Evolutionary conservation across 371 early-diverging fungal species (phyloP).

Genomic region (Mortierella sp.): DNA sequence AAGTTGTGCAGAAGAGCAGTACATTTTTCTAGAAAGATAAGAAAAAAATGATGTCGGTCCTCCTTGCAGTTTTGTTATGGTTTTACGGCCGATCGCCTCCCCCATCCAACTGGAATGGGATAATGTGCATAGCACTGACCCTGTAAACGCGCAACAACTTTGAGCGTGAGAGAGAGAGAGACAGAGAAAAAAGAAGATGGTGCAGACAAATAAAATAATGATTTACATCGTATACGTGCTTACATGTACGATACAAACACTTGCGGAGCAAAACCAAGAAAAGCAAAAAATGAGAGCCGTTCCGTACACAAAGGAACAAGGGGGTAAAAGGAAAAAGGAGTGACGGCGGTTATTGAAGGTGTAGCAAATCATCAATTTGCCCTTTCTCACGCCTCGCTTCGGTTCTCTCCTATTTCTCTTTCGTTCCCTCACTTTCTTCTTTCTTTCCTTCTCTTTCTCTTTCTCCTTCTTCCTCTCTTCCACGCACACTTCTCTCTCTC

Average conservation of each 20-base stretch:
- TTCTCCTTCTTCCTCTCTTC: background rate
- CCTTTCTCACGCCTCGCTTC: constrained; percentile 12
- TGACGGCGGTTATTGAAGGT: background rate
- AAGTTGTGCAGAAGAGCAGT: background rate
- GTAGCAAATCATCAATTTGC: background rate
- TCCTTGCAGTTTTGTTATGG: background rate
- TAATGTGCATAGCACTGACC: background rate
- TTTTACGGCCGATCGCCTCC: background rate
- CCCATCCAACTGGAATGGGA: background rate
- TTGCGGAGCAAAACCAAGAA: background rate
- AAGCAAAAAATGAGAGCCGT: background rate
- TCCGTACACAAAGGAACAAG: background rate
- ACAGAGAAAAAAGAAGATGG: too few species aligned
- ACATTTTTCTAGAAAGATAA: background rate
- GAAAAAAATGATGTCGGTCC: background rate
- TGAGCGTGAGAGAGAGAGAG: too few species aligned
- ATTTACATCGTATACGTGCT: background rate
- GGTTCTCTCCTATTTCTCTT: background rate
- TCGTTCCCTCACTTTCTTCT: background rate
- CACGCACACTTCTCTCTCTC: background rate
- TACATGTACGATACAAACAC: background rate
- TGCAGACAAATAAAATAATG: too few species aligned
- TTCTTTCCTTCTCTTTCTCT: background rate
- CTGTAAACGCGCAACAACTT: too few species aligned
- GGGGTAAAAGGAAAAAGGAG: background rate